A percentile compares a stretch with the other conserved stretches of the same genome.
Conservation (phyloP, 1,139 yeast genomes). For the Scheffersomyces titani region DNA sequence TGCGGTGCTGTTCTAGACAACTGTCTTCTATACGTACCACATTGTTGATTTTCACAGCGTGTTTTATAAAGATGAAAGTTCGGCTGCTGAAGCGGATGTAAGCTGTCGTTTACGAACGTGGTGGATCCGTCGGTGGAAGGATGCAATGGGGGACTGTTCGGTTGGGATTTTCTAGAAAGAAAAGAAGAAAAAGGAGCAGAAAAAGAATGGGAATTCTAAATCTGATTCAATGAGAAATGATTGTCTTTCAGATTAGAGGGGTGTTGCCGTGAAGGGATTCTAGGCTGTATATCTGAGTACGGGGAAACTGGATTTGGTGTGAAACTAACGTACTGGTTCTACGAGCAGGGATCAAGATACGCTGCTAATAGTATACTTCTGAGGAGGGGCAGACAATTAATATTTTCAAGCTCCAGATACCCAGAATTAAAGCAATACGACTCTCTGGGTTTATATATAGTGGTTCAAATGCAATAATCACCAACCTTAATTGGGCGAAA, state of each 20-base stretch:
- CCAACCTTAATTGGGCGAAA: not conserved
- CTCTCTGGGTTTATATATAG: not conserved
- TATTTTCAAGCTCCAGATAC: not conserved
- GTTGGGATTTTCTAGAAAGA: not conserved
- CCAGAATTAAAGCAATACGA: not conserved
- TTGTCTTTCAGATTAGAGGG: not conserved
- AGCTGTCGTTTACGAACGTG: not conserved
- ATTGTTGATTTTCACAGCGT: not conserved
- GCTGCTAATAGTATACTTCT: not conserved
- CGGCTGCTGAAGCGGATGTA: not conserved
- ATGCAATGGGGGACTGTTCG: not conserved
- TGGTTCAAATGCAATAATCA: not conserved
- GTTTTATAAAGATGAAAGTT: not conserved
- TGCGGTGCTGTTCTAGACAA: not conserved
- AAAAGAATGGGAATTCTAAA: not conserved
- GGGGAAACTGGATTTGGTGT: not conserved
- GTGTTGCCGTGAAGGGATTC: not conserved
- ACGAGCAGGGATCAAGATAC: not conserved
- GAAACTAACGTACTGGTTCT: not conserved
- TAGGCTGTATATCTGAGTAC: not conserved
- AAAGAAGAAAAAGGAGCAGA: not conserved
- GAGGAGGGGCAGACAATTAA: not conserved
- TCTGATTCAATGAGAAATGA: not conserved
- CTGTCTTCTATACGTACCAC: not conserved
- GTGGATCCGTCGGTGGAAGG: not conserved